phyloP scores from a whole-genome alignment of 2,329 filamentous ascomycete species.

The Fusarium longipes region DNA sequence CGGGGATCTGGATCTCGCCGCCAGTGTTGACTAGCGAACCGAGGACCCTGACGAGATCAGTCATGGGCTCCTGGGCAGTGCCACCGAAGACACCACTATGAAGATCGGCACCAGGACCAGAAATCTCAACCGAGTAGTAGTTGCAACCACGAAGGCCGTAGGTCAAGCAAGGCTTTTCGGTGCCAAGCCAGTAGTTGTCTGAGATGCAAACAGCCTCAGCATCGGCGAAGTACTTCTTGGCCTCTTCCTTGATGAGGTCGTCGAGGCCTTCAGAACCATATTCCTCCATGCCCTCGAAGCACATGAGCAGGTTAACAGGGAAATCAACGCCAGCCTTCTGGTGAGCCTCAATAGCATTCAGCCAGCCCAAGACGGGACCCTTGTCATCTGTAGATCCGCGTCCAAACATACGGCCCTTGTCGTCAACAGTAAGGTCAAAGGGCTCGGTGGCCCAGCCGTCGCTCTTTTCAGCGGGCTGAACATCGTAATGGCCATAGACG shows the following conservation, averaged over 20 bases:
- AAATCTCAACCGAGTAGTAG: conserved; percentile 94
- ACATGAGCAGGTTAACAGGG: conserved; percentile 98
- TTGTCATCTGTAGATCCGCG: conserved; percentile 98
- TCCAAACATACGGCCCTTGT: conserved; percentile 95
- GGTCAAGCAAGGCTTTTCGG: conserved; percentile 97
- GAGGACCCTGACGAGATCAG: conserved; percentile 86
- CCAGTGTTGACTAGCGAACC: conserved; percentile 86
- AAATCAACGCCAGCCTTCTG: conserved; percentile 94
- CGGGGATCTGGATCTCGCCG: conserved; percentile 94
- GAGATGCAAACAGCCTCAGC: conserved; percentile 97
- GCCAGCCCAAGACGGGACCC: conserved; percentile 94
- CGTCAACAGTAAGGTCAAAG: conserved; percentile 87
- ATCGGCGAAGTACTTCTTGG: conserved; percentile 94
- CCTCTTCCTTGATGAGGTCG: conserved; percentile 91
- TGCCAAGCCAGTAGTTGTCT: conserved; percentile 99
- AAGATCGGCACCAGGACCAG: conserved; percentile 90
- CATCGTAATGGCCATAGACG: conserved; percentile 98
- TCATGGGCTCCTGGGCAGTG: conserved; percentile 98
- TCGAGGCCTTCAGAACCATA: conserved; percentile 97
- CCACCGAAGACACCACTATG: conserved; percentile 98
- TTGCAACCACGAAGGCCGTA: conserved; percentile 98
- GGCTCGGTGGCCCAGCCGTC: conserved; percentile 98
- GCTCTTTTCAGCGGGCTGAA: conserved; percentile 91
- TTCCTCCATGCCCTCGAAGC: conserved; percentile 99
- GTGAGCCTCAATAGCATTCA: conserved; percentile 98